phyloP scores from a whole-genome alignment of 2,329 filamentous ascomycete genomes.

The Colletotrichum trifolii region DNA sequence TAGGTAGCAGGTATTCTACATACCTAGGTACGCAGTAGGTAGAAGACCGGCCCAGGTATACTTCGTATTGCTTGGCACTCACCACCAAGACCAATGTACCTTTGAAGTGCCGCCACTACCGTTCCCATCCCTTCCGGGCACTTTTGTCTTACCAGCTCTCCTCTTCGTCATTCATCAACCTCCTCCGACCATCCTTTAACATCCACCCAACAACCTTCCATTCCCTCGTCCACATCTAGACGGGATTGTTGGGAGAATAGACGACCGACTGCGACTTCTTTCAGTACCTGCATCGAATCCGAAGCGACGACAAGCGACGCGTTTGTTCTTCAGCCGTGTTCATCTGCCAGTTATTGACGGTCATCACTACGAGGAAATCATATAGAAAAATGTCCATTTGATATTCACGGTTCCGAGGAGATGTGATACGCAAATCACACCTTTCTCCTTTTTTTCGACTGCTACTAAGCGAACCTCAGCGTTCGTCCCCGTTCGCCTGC shows the following conservation, averaged over 20 bases:
- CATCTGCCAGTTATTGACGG: slow-evolving; percentile 28
- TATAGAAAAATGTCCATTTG: slow-evolving; percentile 34
- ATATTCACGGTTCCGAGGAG: slow-evolving; percentile 41
- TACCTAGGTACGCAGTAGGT: neutral
- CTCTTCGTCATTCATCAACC: slow-evolving; percentile 5
- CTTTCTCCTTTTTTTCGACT: slow-evolving; percentile 27
- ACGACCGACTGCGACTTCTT: neutral
- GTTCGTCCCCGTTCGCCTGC: slow-evolving; percentile 7
- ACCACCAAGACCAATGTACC: slow-evolving; percentile 7
- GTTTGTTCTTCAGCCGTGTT: slow-evolving; percentile 3
- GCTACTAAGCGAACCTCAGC: slow-evolving; percentile 20
- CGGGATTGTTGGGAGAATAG: slow-evolving; percentile 3
- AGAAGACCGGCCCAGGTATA: neutral
- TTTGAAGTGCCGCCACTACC: slow-evolving; percentile 24
- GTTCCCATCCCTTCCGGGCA: slow-evolving; percentile 30
- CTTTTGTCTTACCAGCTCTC: slow-evolving; percentile 27
- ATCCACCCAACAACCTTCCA: slow-evolving; percentile 7
- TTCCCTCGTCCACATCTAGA: neutral
- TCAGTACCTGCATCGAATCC: no score
- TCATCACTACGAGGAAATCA: slow-evolving; percentile 41
- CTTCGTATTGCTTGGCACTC: neutral
- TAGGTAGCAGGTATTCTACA: no score
- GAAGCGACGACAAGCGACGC: neutral
- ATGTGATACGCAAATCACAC: slow-evolving; percentile 41
- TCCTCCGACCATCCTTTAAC: slow-evolving; percentile 11